Percentiles rank a stretch among this genome's conserved stretches.
These are phyloP conservation scores for Phalaenopsis equestris DNA, from an alignment of 106 monocot species.

Conservation along the genomic window DNA sequence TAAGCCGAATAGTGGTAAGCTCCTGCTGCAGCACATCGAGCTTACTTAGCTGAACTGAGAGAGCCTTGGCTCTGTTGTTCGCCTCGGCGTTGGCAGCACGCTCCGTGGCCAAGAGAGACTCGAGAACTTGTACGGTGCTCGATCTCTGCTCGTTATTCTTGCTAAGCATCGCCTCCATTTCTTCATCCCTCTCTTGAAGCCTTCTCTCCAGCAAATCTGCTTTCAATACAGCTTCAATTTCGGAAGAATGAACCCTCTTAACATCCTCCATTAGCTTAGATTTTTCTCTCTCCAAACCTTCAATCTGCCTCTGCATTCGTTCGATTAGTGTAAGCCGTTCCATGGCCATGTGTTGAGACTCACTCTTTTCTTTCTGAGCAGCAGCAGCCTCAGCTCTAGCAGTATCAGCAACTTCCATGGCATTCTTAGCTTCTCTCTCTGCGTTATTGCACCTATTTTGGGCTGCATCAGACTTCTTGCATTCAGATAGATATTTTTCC, in stretches of 20 bases:
- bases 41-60: conserved; percentile 73
- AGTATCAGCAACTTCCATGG: conserved; percentile 61
- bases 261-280: conserved; percentile 43
- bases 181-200: conserved; percentile 70
- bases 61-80: conserved; percentile 64
- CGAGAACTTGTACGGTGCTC: conserved; percentile 88
- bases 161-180: conserved; percentile 72
- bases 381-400: conserved; percentile 55
- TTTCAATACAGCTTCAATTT: conserved; percentile 52
- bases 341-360: conserved; percentile 63
- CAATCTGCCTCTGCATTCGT: conserved; percentile 56
- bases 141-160: conserved; percentile 84
- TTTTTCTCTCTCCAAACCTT: conserved; percentile 57
- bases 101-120: conserved; percentile 70
- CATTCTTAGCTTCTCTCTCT: conserved; percentile 69
- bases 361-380: conserved; percentile 78
- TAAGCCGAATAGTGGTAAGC: conserved; percentile 53
- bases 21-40: conserved; percentile 74
- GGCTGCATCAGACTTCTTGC: conserved; percentile 71
- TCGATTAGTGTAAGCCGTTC: conserved; percentile 67
- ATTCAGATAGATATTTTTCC: conserved; percentile 70
- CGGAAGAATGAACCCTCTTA: conserved; percentile 35
- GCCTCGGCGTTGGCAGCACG: conserved; percentile 67
- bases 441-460: conserved; percentile 60
- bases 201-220: conserved; percentile 47